These are phyloP conservation scores for Amanita exitialis DNA, from an alignment of 768 basidiomycete species.

Conservation along the genomic window DNA sequence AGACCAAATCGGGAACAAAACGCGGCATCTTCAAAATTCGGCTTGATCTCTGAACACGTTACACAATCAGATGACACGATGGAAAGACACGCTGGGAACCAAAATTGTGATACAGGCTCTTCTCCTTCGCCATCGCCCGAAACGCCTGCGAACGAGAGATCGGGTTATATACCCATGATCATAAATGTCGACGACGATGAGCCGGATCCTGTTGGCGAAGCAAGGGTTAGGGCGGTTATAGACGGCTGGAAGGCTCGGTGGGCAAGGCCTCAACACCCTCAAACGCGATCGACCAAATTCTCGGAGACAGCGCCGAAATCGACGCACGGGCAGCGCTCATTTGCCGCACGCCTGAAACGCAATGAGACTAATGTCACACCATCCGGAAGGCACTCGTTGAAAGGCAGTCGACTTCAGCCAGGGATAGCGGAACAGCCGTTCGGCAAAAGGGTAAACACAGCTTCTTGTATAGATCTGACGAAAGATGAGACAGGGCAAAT, in stretches of 20 bases:
- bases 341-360: constrained; percentile 22
- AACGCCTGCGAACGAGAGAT: background rate
- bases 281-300: background rate
- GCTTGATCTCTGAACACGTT: background rate
- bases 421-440: background rate
- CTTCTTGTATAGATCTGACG: background rate
- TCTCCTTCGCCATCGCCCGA: constrained; percentile 1
- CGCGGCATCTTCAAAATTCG: background rate
- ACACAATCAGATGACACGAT: background rate
- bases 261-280: constrained; percentile 6
- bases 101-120: background rate
- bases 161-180: background rate
- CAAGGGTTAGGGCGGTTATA: constrained; percentile 15
- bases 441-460: background rate
- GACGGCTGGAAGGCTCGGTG: constrained; percentile 21
- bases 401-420: background rate
- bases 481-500: background rate
- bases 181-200: constrained; percentile 19
- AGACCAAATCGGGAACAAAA: background rate
- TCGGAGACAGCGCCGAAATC: constrained; percentile 13
- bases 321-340: constrained; percentile 13
- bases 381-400: constrained; percentile 22
- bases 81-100: background rate
- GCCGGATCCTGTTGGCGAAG: constrained; percentile 8
- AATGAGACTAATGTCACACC: constrained; percentile 38